Evolutionary conservation across 345 rosid species (phyloP), one percentile per base, ranked within the genome.

Genomic region (Geranium brycei): DNA sequence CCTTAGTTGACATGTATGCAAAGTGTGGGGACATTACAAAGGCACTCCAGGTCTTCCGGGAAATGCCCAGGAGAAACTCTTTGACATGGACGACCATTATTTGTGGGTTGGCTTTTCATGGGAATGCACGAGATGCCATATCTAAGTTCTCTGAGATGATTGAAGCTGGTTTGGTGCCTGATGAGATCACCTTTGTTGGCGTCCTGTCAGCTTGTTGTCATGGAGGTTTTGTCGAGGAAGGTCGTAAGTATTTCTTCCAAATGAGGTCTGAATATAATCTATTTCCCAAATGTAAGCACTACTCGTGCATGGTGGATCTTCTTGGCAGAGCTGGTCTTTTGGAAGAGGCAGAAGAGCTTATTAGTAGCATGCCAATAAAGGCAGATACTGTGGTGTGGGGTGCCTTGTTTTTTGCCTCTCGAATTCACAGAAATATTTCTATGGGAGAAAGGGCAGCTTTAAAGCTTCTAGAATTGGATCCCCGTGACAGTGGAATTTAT

Each of bases 261-360:
- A 89, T 92, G 93, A 86, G 69, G 51, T 80, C 85, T 16, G 79
- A 71, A 71, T 92, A 78, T 72, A 66, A 78, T 4, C 70, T 87
- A 10, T 68, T 60, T 14, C 96, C 96, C 3, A 75, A 77, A 65
- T 69, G 76, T 66, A 87, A 92, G 68, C 98, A 89, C 73, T 92
- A 89, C 76, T 86, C 93, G 7, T 85, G 89, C 69, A 85, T 92
- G 97, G 89, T 89, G 63, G 89, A 87, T 66, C 91, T 92, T 71
- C 71, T 87, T 62, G 97, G 98, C 51, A 80, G 90, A 78, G 88
- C 93, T 51, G 96, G 97, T 66, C 80, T 79, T 17, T 63, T 89
- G 57, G 77, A 86, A 65, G 97, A 92, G 73, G 97, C 96, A 2
- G 85, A 80, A 62, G 75, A 70, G 72, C 79, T 87, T 65, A 77